Evolutionary conservation across 805 yeast genomes (phyloP).

Genomic region (Yamadazyma scolyti): DNA sequence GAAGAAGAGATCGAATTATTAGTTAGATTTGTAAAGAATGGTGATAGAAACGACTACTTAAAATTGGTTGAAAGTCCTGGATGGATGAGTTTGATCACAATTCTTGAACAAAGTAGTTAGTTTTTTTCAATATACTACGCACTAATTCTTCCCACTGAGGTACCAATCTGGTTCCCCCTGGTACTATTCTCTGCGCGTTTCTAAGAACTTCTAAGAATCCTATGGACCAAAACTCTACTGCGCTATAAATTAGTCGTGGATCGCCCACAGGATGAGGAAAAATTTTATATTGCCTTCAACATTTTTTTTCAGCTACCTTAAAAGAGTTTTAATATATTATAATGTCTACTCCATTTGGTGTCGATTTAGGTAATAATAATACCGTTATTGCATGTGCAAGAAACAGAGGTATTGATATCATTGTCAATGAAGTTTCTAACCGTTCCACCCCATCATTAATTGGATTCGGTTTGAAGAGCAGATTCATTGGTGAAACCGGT

Average conservation of each 20-base stretch:
- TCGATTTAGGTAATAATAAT: constrained; percentile 94
- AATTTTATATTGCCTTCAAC: constrained; percentile 3
- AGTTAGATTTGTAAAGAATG: constrained; percentile 42
- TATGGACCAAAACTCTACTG: too few species aligned
- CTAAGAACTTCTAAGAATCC: too few species aligned
- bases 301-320: not conserved
- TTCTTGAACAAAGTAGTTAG: constrained; percentile 31
- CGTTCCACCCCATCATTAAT: constrained; percentile 90
- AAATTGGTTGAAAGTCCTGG: constrained; percentile 62
- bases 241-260: too few species aligned
- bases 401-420: constrained; percentile 97
- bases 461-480: constrained; percentile 85
- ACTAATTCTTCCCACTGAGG: not conserved
- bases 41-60: constrained; percentile 43
- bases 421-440: constrained; percentile 98
- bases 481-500: constrained; percentile 93
- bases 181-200: too few species aligned
- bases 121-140: not conserved
- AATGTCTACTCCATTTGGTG: constrained; percentile 95
- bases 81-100: constrained; percentile 76
- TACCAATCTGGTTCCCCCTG: too few species aligned
- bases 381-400: constrained; percentile 94
- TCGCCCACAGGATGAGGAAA: constrained; percentile 10
- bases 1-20: constrained; percentile 51
- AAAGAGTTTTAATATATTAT: constrained; percentile 10